Percentiles rank a stretch among this genome's conserved stretches.
Conservation (phyloP, 139 green algal genomes). For the Mesotaenium endlicherianum region DNA sequence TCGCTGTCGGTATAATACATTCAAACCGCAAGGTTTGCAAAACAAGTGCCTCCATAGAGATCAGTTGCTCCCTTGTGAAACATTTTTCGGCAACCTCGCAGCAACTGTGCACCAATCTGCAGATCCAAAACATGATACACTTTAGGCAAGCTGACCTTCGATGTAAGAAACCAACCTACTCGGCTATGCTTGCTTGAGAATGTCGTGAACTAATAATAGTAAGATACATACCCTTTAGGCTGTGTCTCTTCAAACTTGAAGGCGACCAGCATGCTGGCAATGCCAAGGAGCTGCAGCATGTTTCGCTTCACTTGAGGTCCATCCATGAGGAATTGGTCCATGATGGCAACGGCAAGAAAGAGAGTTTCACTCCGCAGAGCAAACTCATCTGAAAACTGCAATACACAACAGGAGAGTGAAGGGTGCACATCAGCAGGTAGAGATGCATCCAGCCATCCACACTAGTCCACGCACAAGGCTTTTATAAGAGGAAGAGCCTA, state of each 20-base stretch:
- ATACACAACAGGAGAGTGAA: not conserved
- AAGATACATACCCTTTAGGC: conserved; percentile 14
- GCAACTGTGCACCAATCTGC: conserved; percentile 29
- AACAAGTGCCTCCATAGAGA: conserved; percentile 32
- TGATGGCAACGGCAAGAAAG: conserved; percentile 41
- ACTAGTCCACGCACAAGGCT: not conserved
- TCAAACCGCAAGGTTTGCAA: conserved; percentile 35
- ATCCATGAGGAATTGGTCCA: conserved; percentile 26
- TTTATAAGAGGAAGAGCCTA: not conserved
- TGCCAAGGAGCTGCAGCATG: conserved; percentile 42
- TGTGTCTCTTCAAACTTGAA: conserved; percentile 47
- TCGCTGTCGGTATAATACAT: conserved; percentile 35
- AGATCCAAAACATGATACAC: not conserved
- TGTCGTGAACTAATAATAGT: not conserved
- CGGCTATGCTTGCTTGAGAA: not conserved
- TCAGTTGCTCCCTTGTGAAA: conserved; percentile 36
- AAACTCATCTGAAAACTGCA: conserved; percentile 46
- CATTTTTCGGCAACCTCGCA: conserved; percentile 35
- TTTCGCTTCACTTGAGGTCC: conserved; percentile 18
- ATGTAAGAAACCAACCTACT: not conserved
- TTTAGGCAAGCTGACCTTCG: not conserved
- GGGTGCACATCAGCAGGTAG: not conserved
- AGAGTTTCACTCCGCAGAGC: conserved; percentile 36
- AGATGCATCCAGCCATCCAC: not conserved
- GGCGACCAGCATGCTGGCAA: conserved; percentile 46